phyloP scores from a whole-genome alignment of 768 basidiomycete genomes.

The Agrocybe praecox region DNA sequence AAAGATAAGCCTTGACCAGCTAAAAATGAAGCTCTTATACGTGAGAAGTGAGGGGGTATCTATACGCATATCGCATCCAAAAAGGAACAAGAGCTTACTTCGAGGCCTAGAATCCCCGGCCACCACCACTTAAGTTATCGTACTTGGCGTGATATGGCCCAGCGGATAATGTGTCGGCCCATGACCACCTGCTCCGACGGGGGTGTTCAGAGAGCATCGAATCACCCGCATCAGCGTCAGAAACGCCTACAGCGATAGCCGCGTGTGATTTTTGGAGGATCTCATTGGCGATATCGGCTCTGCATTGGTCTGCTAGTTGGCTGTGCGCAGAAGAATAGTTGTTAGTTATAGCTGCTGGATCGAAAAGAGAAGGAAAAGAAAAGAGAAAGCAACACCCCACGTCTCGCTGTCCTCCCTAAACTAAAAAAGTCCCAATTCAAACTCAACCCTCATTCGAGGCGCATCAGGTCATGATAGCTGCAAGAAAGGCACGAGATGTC shows the following conservation, averaged over 20 bases:
- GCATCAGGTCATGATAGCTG: too few relatives aligned
- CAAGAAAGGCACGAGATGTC: too few relatives aligned
- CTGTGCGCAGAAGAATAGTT: slow-evolving; percentile 29
- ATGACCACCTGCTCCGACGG: neutral
- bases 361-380: neutral
- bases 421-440: too few relatives aligned
- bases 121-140: neutral
- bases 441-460: too few relatives aligned
- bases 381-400: neutral
- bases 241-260: slow-evolving; percentile 25
- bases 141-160: slow-evolving; percentile 3
- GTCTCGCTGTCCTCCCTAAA: too few relatives aligned
- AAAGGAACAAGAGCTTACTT: too few relatives aligned
- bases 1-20: too few relatives aligned
- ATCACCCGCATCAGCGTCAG: neutral
- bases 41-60: too few relatives aligned
- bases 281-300: slow-evolving; percentile 56
- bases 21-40: too few relatives aligned
- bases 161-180: neutral
- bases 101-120: neutral
- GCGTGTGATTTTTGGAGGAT: slow-evolving; percentile 53
- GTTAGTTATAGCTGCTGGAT: neutral
- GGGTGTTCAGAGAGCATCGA: neutral
- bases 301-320: slow-evolving; percentile 71
- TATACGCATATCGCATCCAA: too few relatives aligned